phyloP scores from a whole-genome alignment of 805 yeast species.

The Torulaspora delbrueckii region DNA sequence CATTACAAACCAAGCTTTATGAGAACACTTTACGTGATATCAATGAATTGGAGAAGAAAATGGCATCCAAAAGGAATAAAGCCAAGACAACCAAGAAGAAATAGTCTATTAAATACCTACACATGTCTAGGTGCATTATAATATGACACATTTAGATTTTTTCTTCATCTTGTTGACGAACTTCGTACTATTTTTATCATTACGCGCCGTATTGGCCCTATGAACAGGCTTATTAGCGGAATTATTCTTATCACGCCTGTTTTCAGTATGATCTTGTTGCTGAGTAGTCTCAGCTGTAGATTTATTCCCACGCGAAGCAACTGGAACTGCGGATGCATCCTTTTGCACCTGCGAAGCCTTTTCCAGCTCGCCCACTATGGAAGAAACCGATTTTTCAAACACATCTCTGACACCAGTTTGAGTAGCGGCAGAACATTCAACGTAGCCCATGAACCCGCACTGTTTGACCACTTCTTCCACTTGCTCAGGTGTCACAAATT shows the following conservation, averaged over 20 bases:
- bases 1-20: constrained; percentile 55
- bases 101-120: background rate
- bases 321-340: background rate
- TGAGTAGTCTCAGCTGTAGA: background rate
- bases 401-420: constrained; percentile 82
- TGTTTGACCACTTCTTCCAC: constrained; percentile 66
- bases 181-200: constrained; percentile 4
- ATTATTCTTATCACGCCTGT: background rate
- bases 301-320: no score
- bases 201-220: background rate
- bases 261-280: background rate
- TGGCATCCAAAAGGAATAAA: constrained; percentile 61
- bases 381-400: constrained; percentile 74
- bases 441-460: constrained; percentile 64
- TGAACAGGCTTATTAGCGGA: background rate
- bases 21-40: constrained; percentile 58
- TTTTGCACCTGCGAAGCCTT: constrained; percentile 39
- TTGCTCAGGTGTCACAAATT: constrained; percentile 58
- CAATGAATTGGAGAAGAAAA: constrained; percentile 56
- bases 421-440: constrained; percentile 88
- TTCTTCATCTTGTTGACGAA: constrained; percentile 18
- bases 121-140: constrained; percentile 10
- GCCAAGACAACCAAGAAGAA: constrained; percentile 1
- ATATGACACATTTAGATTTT: constrained; percentile 24
- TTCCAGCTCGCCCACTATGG: constrained; percentile 44